Base-by-base conservation (phyloP, 2,329 filamentous ascomycete genomes). In the Sordariomycetes sp. region DNA sequence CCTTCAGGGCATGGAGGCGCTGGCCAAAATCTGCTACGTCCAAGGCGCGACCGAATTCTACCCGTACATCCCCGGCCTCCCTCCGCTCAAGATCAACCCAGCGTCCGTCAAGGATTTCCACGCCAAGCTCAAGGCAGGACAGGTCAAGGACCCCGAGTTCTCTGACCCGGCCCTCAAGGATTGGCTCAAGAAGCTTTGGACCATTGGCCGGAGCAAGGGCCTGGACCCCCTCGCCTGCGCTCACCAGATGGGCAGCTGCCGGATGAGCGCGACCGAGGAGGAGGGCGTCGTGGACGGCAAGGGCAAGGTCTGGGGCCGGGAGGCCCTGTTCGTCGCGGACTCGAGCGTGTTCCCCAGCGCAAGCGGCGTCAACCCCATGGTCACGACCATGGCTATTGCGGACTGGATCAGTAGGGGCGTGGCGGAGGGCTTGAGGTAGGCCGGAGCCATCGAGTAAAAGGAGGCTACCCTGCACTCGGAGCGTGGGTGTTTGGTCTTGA, bases 41-140 rank as follows among this genome's bases (percentile, higher is more conserved):
- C 70, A 75, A 26, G 86, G 87, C 17, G 90, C 88, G 1, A 67
- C 63, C n/a, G 86, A 94, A 57, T 88, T 95, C 50, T 74, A 80
- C 49, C 66, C 79, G 1, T 63, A 68, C 4, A 65, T 84, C 15
- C 69, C 74, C 0, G 76, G 75, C 8, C 54, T 86, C 23, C 63
- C 70, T 21, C 69, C 79, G 0, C 44, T 67, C 34, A 55, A 64
- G 31, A 42, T 43, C 7, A 41, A 43, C 36, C 32, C 38, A 24
- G 34, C 43, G 41, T 15, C 31, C 6, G 19, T 11, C 8, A 17
- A n/a, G 12, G 14, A 8, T 14, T 33, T 33, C 10, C 12, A 21
- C 21, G 21, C 8, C 35, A 39, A 23, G 5, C 39, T 41, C 23
- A 41, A 41, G n/a, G 35, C 38, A 14, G 36, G 33, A 26, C 33